phyloP scores from a whole-genome alignment of 257 asterid species.

The Prunella vulgaris region DNA sequence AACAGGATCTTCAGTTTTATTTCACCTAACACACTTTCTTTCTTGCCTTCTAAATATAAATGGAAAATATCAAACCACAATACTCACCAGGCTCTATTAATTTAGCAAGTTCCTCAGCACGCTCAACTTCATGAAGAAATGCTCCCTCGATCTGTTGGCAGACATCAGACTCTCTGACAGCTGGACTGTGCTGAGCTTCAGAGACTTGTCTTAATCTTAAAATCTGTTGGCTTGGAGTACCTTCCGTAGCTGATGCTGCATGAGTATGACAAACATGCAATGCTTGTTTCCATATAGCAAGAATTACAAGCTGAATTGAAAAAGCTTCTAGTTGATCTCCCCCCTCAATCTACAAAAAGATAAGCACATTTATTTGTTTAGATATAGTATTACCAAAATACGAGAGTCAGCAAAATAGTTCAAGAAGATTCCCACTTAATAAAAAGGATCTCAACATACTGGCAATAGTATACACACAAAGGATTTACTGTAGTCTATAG shows the following conservation, averaged over 20 bases:
- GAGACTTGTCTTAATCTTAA: slow-evolving; percentile 38
- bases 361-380: slow-evolving; percentile 14
- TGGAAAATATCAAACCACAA: slow-evolving; percentile 6
- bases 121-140: slow-evolving; percentile 77
- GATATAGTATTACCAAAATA: not conserved
- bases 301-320: slow-evolving; percentile 75
- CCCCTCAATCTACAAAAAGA: slow-evolving; percentile 47
- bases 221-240: slow-evolving; percentile 45
- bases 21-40: not conserved
- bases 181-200: too few relatives aligned
- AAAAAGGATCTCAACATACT: not conserved
- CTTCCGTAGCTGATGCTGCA: slow-evolving; percentile 77
- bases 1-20: not conserved
- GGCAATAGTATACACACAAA: not conserved
- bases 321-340: slow-evolving; percentile 74
- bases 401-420: not conserved
- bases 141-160: slow-evolving; percentile 56
- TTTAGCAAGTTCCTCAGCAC: slow-evolving; percentile 79
- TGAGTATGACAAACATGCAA: slow-evolving; percentile 69
- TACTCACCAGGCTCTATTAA: slow-evolving; percentile 58
- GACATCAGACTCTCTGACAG: slow-evolving; percentile 33
- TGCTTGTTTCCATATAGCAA: slow-evolving; percentile 95
- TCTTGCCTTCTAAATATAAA: not conserved
- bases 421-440: not conserved
- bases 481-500: not conserved